Percentiles rank a stretch among this genome's conserved stretches.
Evolutionary conservation across 371 early-diverging fungal genomes (phyloP).

Genomic region (Mortierella sp.): DNA sequence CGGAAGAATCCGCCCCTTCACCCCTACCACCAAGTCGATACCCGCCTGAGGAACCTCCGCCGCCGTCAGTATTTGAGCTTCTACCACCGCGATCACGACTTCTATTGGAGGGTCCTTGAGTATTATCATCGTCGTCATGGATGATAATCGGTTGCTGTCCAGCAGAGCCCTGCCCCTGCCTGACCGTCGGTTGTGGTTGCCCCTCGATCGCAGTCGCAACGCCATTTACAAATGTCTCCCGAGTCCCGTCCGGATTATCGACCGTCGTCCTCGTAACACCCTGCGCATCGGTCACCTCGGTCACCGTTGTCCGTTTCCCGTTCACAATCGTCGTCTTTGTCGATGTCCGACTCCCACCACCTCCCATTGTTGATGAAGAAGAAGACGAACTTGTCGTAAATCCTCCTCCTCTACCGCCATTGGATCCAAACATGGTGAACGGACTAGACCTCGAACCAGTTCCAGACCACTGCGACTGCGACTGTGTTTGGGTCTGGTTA

Average conservation of each 20-base stretch:
- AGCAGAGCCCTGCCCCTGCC: conserved; percentile 7
- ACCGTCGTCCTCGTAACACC: conserved; percentile 46
- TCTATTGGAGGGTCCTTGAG: background rate
- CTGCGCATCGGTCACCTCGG: conserved; percentile 44
- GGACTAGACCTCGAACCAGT: conserved; percentile 32
- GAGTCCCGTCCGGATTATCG: conserved; percentile 41
- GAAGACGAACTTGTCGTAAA: conserved; percentile 14
- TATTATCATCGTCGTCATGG: conserved; percentile 29
- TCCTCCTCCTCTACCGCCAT: background rate
- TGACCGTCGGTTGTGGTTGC: background rate
- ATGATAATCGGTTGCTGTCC: conserved; percentile 38
- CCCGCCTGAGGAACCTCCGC: background rate
- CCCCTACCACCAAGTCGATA: background rate
- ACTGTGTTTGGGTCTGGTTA: background rate
- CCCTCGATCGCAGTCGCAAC: conserved; percentile 28
- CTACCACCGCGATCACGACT: background rate
- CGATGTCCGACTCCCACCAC: conserved; percentile 31
- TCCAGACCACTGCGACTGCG: conserved; percentile 17
- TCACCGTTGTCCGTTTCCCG: conserved; percentile 46
- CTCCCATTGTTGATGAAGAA: conserved; percentile 23
- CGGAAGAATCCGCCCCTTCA: background rate
- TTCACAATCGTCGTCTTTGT: conserved; percentile 50
- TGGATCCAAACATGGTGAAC: conserved; percentile 24
- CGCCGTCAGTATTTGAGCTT: background rate
- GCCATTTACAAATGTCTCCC: conserved; percentile 36